Evolutionary conservation across 208 protist species (phyloP).

Genomic region (Wallacemonas sp.): DNA sequence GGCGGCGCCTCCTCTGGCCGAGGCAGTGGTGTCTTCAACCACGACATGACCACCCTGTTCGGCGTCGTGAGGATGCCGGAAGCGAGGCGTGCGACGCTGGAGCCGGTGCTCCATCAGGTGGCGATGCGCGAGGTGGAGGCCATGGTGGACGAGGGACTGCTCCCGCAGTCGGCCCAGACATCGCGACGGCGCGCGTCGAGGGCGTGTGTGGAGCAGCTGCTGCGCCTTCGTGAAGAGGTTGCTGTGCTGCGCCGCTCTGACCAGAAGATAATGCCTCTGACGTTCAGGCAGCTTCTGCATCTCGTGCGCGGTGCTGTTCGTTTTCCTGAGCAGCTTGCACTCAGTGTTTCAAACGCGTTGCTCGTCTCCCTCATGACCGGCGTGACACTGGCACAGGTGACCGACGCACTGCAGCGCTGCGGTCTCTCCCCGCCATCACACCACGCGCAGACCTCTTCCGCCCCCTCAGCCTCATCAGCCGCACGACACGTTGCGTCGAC

Average conservation of each 20-base stretch:
- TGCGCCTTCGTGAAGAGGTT: conserved; percentile 53
- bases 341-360: conserved; percentile 53
- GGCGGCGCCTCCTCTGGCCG: neutral
- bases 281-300: conserved; percentile 71
- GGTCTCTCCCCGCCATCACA: conserved; percentile 23
- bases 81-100: conserved; percentile 33
- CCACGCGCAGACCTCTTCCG: conserved; percentile 2
- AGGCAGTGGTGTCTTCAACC: conserved; percentile 57
- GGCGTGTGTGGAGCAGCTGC: conserved; percentile 28
- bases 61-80: conserved; percentile 79
- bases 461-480: neutral
- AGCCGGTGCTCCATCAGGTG: conserved; percentile 50
- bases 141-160: conserved; percentile 16
- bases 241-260: conserved; percentile 50
- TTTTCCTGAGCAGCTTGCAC: conserved; percentile 52
- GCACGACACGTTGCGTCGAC: too few species aligned
- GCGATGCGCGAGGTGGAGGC: conserved; percentile 34
- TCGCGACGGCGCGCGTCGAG: neutral
- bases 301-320: conserved; percentile 56
- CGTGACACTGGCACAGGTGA: conserved; percentile 64
- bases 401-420: conserved; percentile 48
- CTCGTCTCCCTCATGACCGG: conserved; percentile 76
- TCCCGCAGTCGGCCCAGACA: neutral
- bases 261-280: conserved; percentile 71
- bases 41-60: conserved; percentile 90